Base-by-base conservation (phyloP, 768 basidiomycete species). In the Phanerochaete carnosa region DNA sequence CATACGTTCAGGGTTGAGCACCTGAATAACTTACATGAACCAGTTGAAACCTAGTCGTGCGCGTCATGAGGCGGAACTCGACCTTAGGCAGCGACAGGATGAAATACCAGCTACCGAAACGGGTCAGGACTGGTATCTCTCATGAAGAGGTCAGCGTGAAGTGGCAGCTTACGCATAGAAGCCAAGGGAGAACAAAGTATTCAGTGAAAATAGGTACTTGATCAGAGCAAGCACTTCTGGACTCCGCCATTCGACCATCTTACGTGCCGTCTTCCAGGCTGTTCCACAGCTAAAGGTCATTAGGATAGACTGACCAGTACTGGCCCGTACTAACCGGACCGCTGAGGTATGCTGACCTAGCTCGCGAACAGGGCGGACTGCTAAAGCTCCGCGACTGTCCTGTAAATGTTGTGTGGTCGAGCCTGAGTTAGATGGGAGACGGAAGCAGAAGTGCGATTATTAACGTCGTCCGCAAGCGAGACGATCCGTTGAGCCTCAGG, bases 151-250 rank as follows among this genome's bases (percentile, higher is more conserved):
- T 2, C 3, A 35, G 12, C 19, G 25, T 2, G 32, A 46, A 26
- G 52, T 13, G 8, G 29, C 11, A 1, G 56, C 64, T 19, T 37
- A 65, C 61, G 50, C 58, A 35, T 65, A 60, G 58, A 65, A 53
- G 30, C 64, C 64, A 45, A 65, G 61, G n/a, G 57, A n/a, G 46
- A 62, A 60, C n/a, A 62, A 46, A 26, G 58, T 55, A 25, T 56
- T 46, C 46, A 60, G 58, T 15, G 51, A 50, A 30, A 62, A 65
- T 8, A 60, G 28, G 37, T 57, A 58, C 28, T 55, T 47, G 39
- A 32, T 49, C 30, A 60, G 55, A 12, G 6, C 55, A 28, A 60
- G 39, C 32, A 60, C 55, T 1, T 51, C 55, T 22, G 54, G 58
- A 39, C 54, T 46, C 23, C 56, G 13, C 64, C 64, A 62, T 55